These are phyloP conservation scores for Brassica nigra DNA, from an alignment of 345 rosid genomes.

Conservation along the genomic window DNA sequence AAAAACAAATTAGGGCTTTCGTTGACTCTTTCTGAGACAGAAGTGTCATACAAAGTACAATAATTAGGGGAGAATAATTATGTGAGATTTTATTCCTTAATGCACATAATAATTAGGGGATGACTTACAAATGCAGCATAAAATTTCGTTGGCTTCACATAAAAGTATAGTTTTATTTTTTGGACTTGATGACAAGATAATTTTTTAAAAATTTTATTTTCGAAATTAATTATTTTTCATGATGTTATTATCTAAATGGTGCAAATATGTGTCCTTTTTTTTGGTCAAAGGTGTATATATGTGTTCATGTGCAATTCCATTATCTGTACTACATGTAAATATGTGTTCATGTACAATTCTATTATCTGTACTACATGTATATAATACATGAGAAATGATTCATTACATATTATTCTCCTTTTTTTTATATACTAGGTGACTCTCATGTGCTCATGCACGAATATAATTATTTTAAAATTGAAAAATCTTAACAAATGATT, in stretches of 20 bases:
- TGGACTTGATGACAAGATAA: not conserved
- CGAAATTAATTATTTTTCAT: not conserved
- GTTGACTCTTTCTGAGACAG: constrained; percentile 22
- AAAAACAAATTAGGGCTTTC: constrained; percentile 29
- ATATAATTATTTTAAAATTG: too few species aligned
- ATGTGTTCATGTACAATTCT: too few species aligned
- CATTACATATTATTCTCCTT: too few species aligned
- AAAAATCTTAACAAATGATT: too few species aligned
- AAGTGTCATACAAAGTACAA: not conserved
- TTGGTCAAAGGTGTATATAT: not conserved
- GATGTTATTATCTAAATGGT: not conserved
- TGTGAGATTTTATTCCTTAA: constrained; percentile 1
- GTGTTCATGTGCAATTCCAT: not conserved
- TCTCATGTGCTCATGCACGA: too few species aligned
- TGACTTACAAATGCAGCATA: not conserved
- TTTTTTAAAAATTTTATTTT: not conserved
- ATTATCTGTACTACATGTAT: too few species aligned
- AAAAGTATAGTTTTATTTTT: not conserved
- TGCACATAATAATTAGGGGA: not conserved
- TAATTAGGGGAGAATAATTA: not conserved
- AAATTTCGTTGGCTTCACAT: not conserved
- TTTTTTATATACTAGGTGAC: too few species aligned
- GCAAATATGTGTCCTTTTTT: not conserved
- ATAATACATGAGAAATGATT: too few species aligned
- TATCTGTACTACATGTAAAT: too few species aligned